These are phyloP conservation scores for Arthrobotrys iridis DNA, from an alignment of 2,329 filamentous ascomycete genomes.

Conservation along the genomic window DNA sequence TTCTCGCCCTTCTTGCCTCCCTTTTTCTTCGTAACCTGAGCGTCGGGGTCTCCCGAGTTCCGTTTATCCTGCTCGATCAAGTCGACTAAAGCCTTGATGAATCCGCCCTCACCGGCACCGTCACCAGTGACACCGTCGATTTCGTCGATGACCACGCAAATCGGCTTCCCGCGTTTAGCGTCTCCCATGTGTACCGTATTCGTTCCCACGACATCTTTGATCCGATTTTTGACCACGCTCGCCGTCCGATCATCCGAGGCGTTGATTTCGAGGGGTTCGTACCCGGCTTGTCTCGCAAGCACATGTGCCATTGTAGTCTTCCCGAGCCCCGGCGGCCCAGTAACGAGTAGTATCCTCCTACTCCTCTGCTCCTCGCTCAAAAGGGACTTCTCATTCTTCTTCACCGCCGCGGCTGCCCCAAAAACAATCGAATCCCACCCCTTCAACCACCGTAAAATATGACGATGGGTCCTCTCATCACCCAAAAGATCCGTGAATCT, in stretches of 20 bases:
- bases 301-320: constrained; percentile 98
- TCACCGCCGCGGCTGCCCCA: constrained; percentile 71
- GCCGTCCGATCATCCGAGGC: constrained; percentile 93
- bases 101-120: constrained; percentile 80
- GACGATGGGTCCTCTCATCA: constrained; percentile 90
- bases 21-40: constrained; percentile 59
- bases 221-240: constrained; percentile 88
- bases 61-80: constrained; percentile 86
- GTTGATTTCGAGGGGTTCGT: constrained; percentile 97
- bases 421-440: constrained; percentile 94
- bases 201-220: constrained; percentile 89
- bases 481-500: constrained; percentile 94
- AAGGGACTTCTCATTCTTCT: constrained; percentile 65
- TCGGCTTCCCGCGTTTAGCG: constrained; percentile 80
- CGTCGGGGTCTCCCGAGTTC: constrained; percentile 68
- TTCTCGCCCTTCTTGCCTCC: constrained; percentile 82
- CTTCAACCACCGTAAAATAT: constrained; percentile 92
- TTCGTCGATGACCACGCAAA: constrained; percentile 95
- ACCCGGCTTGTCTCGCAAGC: constrained; percentile 92
- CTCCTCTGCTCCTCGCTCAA: constrained; percentile 76
- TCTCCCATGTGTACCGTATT: constrained; percentile 82
- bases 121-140: constrained; percentile 89
- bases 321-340: constrained; percentile 89
- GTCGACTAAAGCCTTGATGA: constrained; percentile 93
- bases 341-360: constrained; percentile 86